A percentile compares a stretch with the other conserved stretches of the same genome.
Evolutionary conservation across 805 yeast genomes (phyloP).

Genomic region (Suhomyces canberraensis): DNA sequence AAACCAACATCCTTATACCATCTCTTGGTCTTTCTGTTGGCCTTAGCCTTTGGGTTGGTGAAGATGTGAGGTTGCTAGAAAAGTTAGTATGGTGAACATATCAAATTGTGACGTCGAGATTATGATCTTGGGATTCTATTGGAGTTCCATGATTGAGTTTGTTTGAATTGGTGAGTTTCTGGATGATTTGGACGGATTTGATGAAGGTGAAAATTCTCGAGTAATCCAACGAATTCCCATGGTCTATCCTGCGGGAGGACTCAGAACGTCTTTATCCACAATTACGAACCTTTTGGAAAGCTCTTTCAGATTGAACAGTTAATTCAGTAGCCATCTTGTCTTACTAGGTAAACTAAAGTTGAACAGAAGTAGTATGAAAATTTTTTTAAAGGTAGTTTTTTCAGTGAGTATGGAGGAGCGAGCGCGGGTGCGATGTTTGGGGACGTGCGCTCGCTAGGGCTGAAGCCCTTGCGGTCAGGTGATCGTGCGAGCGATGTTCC

Average conservation of each 20-base stretch:
- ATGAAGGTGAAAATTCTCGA: no score
- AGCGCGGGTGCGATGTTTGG: neutral
- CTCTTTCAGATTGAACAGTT: constrained; percentile 99
- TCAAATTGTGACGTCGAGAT: no score
- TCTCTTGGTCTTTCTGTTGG: constrained; percentile 98
- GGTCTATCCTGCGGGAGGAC: no score
- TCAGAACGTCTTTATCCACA: neutral
- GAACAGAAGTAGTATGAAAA: constrained; percentile 11
- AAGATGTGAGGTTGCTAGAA: constrained; percentile 98
- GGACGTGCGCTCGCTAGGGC: constrained; percentile 4
- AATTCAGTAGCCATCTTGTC: constrained; percentile 96
- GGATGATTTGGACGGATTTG: no score
- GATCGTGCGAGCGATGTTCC: no score
- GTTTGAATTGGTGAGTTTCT: no score
- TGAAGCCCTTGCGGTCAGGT: constrained; percentile 7
- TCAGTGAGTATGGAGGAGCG: constrained; percentile 4
- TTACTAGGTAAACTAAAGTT: constrained; percentile 7
- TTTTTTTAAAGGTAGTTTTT: constrained; percentile 8
- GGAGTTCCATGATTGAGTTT: no score
- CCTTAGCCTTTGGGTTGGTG: constrained; percentile 99
- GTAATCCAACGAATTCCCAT: no score
- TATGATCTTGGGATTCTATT: no score
- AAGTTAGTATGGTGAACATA: constrained; percentile 46
- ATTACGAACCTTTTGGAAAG: constrained; percentile 97
- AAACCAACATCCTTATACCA: constrained; percentile 99